These are phyloP conservation scores for Blastomyces percursus DNA, from an alignment of 2,329 filamentous ascomycete species.

Conservation along the genomic window DNA sequence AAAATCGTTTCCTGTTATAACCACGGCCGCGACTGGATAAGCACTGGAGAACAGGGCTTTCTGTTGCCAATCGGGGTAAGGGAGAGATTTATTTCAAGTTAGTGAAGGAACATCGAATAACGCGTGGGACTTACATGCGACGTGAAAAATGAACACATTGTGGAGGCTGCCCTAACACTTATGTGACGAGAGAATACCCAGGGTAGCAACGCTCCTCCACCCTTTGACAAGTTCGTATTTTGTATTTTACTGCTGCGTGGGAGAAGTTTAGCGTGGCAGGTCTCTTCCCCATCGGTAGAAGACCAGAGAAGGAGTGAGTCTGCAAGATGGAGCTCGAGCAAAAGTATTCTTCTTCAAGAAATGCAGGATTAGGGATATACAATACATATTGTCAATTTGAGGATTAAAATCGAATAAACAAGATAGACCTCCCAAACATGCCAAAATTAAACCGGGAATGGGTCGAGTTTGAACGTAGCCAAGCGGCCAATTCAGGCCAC, in stretches of 20 bases:
- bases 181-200: background rate
- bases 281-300: background rate
- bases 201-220: background rate
- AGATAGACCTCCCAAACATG: background rate
- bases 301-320: no score
- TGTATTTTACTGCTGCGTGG: background rate
- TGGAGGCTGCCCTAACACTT: no score
- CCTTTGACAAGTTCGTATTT: background rate
- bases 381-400: background rate
- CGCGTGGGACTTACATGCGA: background rate
- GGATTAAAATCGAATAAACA: background rate
- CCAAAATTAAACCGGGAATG: constrained; percentile 3
- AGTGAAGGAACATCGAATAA: background rate
- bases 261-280: background rate
- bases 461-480: background rate
- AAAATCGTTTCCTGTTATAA: background rate
- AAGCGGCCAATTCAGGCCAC: background rate
- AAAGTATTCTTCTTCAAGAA: background rate
- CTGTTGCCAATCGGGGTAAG: background rate
- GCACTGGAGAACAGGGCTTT: no score
- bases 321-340: no score
- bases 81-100: background rate
- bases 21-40: background rate
- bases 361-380: background rate
- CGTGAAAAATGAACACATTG: background rate